phyloP scores from a whole-genome alignment of 805 yeast species.

The Wickerhamiella sergipiensis region DNA sequence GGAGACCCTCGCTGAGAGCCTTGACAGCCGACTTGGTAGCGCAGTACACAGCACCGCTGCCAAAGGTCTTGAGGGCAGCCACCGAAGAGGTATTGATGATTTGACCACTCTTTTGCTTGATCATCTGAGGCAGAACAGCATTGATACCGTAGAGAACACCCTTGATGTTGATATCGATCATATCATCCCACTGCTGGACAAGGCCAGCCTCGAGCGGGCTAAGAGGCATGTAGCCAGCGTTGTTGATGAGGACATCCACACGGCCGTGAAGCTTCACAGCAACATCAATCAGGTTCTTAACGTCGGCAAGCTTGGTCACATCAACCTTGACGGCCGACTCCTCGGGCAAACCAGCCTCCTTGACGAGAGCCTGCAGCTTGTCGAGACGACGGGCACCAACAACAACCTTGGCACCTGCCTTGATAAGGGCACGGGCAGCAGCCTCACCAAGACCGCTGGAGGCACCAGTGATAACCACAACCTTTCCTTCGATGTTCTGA shows the following conservation, averaged over 20 bases:
- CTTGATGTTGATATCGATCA: slow-evolving; percentile 61
- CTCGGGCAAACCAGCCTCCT: slow-evolving; percentile 28
- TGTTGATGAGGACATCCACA: slow-evolving; percentile 45
- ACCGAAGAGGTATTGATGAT: slow-evolving; percentile 50
- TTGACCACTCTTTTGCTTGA: slow-evolving; percentile 46
- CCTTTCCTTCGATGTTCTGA: slow-evolving; percentile 34
- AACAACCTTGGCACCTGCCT: slow-evolving; percentile 51
- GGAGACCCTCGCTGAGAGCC: slow-evolving; percentile 40
- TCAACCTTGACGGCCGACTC: slow-evolving; percentile 41
- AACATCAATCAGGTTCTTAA: slow-evolving; percentile 33
- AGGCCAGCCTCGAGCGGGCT: slow-evolving; percentile 64
- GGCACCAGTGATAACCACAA: slow-evolving; percentile 77
- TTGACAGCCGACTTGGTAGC: slow-evolving; percentile 51
- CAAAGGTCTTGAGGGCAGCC: slow-evolving; percentile 53
- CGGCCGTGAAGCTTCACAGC: slow-evolving; percentile 41
- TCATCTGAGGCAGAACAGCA: slow-evolving; percentile 54
- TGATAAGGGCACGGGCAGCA: slow-evolving; percentile 73
- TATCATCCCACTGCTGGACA: slow-evolving; percentile 46
- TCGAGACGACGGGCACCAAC: slow-evolving; percentile 64
- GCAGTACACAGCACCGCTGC: slow-evolving; percentile 52
- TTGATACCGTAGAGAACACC: slow-evolving; percentile 75
- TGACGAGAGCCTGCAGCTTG: slow-evolving; percentile 35
- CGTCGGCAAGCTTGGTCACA: slow-evolving; percentile 37
- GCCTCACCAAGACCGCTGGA: slow-evolving; percentile 94
- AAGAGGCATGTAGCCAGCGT: slow-evolving; percentile 45